Evolutionary conservation across 148 eudicot species (phyloP), one percentile per base, ranked within the genome.

Genomic region (Vaccinium macrocarpon): DNA sequence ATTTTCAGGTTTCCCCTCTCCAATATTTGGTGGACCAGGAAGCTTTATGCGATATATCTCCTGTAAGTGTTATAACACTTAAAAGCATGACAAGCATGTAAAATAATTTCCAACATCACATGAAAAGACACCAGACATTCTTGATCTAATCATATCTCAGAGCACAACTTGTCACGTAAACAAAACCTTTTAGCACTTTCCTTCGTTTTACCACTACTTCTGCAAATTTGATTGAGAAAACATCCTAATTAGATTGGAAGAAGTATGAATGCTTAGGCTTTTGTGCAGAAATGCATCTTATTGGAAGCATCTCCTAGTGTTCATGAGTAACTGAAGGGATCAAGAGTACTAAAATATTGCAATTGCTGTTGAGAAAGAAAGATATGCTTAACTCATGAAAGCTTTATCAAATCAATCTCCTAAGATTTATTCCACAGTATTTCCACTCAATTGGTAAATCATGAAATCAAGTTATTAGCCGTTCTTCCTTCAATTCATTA

Each of bases 1-100:
- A 86, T 97, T 97, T 85, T 95, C 99, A 70, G 99, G 99, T 89
- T 97, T 97, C 83, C 99, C 99, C 92, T 95, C 98, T 56, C 99
- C 99, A 82, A 97, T 89, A 86, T 94, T 97, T 42, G 99, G 98
- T 56, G 91, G 90, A 59, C 99, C 98, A 42, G 99, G 99, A 84
- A 97, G 99, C 91, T 95, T 93, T 83, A 97, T 85, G 14, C 98
- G 96, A 86, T 97, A 97, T 79, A 95, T 90, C 82, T 91, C 99
- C 99, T 97, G 83, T 48, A 88, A 80, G 79, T 49, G 29, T 68
- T 68, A 8, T 70, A 46, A 12, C 27, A 78, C n/a, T 77, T 82
- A 52, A 64, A 59, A 38, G 52, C 59, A 46, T 7, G 18, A 72
- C 52, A 42, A 85, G 82, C 56, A 82, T 64, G 62, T 81, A 21